These are phyloP conservation scores for Trichosporon sp. DNA, from an alignment of 1,284 basidiomycete genomes.

Conservation along the genomic window DNA sequence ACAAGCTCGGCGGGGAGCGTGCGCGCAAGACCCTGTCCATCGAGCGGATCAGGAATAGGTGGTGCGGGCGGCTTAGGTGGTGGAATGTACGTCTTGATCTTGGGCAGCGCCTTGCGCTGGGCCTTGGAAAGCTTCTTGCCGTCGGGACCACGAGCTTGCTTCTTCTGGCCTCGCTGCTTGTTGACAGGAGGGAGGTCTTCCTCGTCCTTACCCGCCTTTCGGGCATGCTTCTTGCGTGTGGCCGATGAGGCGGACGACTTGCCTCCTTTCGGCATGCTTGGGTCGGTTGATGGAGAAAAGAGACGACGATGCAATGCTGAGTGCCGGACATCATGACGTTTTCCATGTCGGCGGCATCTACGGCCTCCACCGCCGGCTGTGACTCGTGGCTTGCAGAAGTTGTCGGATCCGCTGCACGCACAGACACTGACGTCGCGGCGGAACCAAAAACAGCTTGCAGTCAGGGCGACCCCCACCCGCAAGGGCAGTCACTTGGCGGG, in stretches of 20 bases:
- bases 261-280: conserved; percentile 24
- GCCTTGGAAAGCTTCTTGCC: conserved; percentile 53
- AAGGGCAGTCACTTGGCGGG: conserved; percentile 11
- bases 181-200: conserved; percentile 32
- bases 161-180: conserved; percentile 24
- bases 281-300: not conserved
- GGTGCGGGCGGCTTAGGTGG: conserved; percentile 86
- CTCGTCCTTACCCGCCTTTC: conserved; percentile 40
- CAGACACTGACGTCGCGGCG: not conserved
- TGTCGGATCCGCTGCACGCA: not conserved
- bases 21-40: conserved; percentile 77
- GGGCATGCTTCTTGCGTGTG: conserved; percentile 71
- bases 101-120: conserved; percentile 59
- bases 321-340: not conserved
- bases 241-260: conserved; percentile 69
- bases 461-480: no score
- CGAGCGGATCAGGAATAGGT: conserved; percentile 84
- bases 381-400: not conserved
- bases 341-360: not conserved
- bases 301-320: not conserved
- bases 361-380: conserved; percentile 6
- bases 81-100: conserved; percentile 74
- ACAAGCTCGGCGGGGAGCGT: conserved; percentile 79
- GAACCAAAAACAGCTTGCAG: not conserved
- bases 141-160: conserved; percentile 25